Conservation (phyloP, 2,329 filamentous ascomycete species). For the Fusarium torulosum region DNA sequence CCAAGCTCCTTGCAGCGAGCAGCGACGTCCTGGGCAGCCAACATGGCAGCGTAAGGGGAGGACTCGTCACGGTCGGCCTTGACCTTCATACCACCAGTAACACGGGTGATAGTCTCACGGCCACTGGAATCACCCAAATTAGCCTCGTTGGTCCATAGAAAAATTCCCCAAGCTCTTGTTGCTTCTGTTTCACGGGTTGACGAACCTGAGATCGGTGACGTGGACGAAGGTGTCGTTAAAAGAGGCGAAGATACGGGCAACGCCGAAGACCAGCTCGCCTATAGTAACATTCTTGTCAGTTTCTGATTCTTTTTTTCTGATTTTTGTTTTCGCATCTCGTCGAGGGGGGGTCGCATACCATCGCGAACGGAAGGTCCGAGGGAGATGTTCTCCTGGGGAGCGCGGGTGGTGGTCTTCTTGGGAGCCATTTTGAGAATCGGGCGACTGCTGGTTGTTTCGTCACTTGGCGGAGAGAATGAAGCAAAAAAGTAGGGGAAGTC, state of each 20-base stretch:
- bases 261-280: constrained; percentile 98
- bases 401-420: constrained; percentile 83
- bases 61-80: constrained; percentile 99
- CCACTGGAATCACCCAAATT: constrained; percentile 78
- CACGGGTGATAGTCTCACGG: constrained; percentile 99
- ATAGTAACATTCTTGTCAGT: constrained; percentile 53
- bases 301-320: not conserved
- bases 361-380: constrained; percentile 97
- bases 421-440: constrained; percentile 81
- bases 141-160: constrained; percentile 46
- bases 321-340: constrained; percentile 17
- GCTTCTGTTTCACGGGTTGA: constrained; percentile 50
- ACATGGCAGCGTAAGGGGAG: constrained; percentile 99
- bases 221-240: constrained; percentile 97
- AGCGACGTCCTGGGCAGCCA: constrained; percentile 99
- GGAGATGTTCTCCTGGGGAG: constrained; percentile 97
- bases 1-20: constrained; percentile 80
- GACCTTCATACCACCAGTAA: constrained; percentile 99
- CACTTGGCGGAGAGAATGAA: constrained; percentile 53
- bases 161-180: constrained; percentile 20
- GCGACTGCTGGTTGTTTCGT: constrained; percentile 53
- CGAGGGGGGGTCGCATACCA: constrained; percentile 67
- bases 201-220: constrained; percentile 97
- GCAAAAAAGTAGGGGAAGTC: constrained; percentile 29
- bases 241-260: constrained; percentile 95